phyloP scores from a whole-genome alignment of 176 grass and related monocot genomes.

The Rhynchospora breviuscula region DNA sequence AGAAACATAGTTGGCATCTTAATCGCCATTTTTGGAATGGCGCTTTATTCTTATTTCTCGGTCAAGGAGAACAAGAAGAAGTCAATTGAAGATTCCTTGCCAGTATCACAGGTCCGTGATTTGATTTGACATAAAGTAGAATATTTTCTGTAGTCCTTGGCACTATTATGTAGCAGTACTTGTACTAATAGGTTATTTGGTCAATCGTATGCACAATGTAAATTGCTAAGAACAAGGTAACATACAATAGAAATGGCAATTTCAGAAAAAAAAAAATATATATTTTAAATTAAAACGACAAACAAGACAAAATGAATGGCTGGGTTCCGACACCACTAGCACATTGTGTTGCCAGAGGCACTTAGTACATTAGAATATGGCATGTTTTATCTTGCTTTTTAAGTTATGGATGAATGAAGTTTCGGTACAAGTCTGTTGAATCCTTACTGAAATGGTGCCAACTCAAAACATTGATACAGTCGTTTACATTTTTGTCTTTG shows the following conservation, averaged over 20 bases:
- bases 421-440: not conserved
- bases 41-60: conserved; percentile 79
- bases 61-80: conserved; percentile 92
- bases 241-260: not conserved
- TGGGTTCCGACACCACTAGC: not conserved
- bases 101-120: conserved; percentile 69
- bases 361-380: not conserved
- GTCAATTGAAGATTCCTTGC: conserved; percentile 61
- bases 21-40: conserved; percentile 92
- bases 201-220: not conserved
- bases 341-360: not conserved
- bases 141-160: not conserved
- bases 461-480: not conserved
- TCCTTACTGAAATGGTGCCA: not conserved
- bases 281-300: not conserved
- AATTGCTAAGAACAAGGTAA: not conserved
- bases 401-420: not conserved
- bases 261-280: not conserved
- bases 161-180: not conserved
- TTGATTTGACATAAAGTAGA: conserved; percentile 22
- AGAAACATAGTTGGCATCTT: conserved; percentile 88
- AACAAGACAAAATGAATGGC: not conserved
- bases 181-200: not conserved
- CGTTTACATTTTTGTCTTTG: not conserved
- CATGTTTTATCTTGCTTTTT: not conserved